Conservation (phyloP, 257 asterid genomes). For the Nicotiana tomentosiformis region DNA sequence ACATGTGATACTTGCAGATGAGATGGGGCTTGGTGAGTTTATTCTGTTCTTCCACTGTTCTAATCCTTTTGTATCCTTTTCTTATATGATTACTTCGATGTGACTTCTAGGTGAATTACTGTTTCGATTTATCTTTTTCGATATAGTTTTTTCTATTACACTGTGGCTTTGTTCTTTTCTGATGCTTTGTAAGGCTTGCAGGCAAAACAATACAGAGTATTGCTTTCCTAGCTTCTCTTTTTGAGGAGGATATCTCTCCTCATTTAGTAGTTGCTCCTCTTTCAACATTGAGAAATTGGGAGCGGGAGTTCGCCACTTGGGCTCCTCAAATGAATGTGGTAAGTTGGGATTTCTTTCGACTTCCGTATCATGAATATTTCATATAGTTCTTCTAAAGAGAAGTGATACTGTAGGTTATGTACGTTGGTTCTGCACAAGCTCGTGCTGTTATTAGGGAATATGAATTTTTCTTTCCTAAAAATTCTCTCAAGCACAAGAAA, state of each 20-base stretch:
- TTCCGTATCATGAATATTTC: conserved; percentile 4
- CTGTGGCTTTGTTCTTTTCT: background rate
- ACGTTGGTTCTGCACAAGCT: conserved; percentile 78
- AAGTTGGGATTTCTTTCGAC: conserved; percentile 30
- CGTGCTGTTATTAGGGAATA: conserved; percentile 74
- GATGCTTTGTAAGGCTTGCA: conserved; percentile 30
- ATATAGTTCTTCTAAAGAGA: conserved; percentile 16
- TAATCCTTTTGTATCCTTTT: conserved; percentile 1
- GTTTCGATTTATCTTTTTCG: background rate
- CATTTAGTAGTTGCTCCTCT: conserved; percentile 98
- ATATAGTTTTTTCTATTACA: background rate
- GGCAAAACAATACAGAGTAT: conserved; percentile 98
- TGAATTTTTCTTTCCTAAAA: conserved; percentile 82
- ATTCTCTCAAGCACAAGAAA: conserved; percentile 64
- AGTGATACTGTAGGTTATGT: conserved; percentile 79
- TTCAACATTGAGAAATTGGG: conserved; percentile 97
- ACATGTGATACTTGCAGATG: conserved; percentile 97
- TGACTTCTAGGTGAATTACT: background rate
- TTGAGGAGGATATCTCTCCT: conserved; percentile 67
- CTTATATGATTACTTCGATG: background rate
- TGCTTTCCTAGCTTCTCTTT: conserved; percentile 89
- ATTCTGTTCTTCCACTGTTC: conserved; percentile 5
- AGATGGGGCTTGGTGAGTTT: conserved; percentile 96
- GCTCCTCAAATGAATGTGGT: conserved; percentile 99
- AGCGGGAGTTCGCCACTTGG: conserved; percentile 97